Percentiles rank a stretch among this genome's conserved stretches.
Conservation (phyloP, 805 yeast species). For the Candida quercuum region DNA sequence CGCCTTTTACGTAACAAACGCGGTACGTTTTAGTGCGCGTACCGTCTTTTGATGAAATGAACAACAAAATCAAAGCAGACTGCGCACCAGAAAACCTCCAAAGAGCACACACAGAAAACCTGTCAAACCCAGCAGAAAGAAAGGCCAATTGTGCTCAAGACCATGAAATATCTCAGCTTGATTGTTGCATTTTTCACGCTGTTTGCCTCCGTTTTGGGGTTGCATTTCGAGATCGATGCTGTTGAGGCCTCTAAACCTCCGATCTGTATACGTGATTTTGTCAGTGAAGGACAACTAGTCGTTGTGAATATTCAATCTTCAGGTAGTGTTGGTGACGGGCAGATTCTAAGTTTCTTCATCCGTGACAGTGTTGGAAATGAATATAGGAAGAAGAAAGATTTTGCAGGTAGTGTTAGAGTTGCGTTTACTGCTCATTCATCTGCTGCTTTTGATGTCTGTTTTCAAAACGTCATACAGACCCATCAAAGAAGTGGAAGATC, state of each 20-base stretch:
- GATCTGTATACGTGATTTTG: constrained; percentile 90
- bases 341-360: constrained; percentile 60
- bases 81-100: too few relatives aligned
- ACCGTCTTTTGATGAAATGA: not conserved
- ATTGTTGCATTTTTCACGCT: constrained; percentile 11
- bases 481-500: constrained; percentile 33
- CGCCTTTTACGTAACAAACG: not conserved
- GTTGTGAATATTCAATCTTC: constrained; percentile 74
- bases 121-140: too few relatives aligned
- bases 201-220: constrained; percentile 26
- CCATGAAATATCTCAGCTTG: constrained; percentile 12
- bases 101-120: too few relatives aligned
- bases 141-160: not conserved
- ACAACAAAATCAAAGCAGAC: constrained; percentile 3
- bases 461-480: constrained; percentile 52
- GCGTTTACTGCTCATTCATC: constrained; percentile 82
- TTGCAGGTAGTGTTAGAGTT: constrained; percentile 65
- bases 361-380: constrained; percentile 83
- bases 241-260: constrained; percentile 42
- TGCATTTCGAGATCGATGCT: constrained; percentile 52
- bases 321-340: constrained; percentile 86
- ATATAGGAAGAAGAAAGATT: constrained; percentile 69
- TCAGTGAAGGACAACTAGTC: constrained; percentile 76
- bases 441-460: constrained; percentile 88
- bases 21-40: not conserved